Conservation (phyloP, 805 yeast genomes). For the Zygotorulaspora florentina region DNA sequence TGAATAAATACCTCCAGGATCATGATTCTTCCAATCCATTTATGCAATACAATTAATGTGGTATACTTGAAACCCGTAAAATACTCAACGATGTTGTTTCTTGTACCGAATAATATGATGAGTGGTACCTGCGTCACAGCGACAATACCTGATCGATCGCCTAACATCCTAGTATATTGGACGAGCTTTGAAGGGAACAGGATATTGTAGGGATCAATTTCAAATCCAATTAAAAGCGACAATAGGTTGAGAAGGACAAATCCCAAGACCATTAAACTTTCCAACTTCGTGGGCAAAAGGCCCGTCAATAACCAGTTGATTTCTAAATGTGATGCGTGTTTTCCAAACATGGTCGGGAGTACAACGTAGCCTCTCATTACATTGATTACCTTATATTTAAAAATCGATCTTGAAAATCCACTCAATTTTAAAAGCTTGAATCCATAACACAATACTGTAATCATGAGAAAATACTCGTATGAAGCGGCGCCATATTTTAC, state of each 20-base stretch:
- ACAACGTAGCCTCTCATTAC: conserved; percentile 17
- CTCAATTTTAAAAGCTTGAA: conserved; percentile 13
- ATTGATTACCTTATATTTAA: conserved; percentile 9
- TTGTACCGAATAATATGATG: conserved; percentile 59
- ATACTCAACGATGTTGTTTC: conserved; percentile 62
- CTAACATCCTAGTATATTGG: conserved; percentile 32
- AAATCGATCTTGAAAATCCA: conserved; percentile 10
- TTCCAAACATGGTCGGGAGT: conserved; percentile 16
- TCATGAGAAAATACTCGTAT: conserved; percentile 14
- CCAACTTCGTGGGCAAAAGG: conserved; percentile 24
- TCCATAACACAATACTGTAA: conserved; percentile 6
- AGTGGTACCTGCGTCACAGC: conserved; percentile 49
- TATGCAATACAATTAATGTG: conserved; percentile 64
- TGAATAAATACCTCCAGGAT: conserved; percentile 39
- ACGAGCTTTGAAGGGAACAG: conserved; percentile 11
- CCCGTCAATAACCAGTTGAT: conserved; percentile 11
- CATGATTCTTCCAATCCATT: conserved; percentile 45
- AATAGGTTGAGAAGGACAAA: conserved; percentile 18
- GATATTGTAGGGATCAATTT: conserved; percentile 17
- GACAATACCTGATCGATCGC: conserved; percentile 47
- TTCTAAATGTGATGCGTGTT: conserved; percentile 21
- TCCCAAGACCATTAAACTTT: conserved; percentile 16
- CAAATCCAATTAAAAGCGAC: conserved; percentile 12
- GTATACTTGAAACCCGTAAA: conserved; percentile 61
- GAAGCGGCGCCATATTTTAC: conserved; percentile 13